Evolutionary conservation across 148 eudicot genomes (phyloP).

Genomic region (Chenopodium quinoa): DNA sequence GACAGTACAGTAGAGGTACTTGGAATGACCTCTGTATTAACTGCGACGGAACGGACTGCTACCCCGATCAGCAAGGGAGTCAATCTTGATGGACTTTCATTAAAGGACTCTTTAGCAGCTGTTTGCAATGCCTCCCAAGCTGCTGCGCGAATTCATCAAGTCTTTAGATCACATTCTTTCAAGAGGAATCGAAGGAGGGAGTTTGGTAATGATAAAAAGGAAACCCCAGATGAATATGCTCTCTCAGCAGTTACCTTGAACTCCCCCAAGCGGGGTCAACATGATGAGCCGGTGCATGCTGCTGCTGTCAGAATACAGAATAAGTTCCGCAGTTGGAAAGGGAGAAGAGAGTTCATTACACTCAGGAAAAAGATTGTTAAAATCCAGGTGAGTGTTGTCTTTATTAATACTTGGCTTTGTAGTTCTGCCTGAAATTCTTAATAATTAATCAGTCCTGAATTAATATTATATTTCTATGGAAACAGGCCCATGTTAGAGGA

Average conservation of each 20-base stretch:
- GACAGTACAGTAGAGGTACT: constrained; percentile 27
- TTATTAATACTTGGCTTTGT: neutral
- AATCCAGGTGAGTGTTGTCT: constrained; percentile 57
- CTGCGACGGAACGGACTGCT: constrained; percentile 49
- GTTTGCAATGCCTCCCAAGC: constrained; percentile 87
- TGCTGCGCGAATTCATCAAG: constrained; percentile 84
- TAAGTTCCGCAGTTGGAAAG: constrained; percentile 73
- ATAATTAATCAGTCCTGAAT: neutral
- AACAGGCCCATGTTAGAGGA: constrained; percentile 84
- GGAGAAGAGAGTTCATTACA: constrained; percentile 61
- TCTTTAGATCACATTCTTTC: constrained; percentile 77
- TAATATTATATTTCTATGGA: neutral
- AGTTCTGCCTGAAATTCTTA: neutral
- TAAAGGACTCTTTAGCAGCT: constrained; percentile 85
- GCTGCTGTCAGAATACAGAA: constrained; percentile 76
- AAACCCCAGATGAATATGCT: constrained; percentile 54
- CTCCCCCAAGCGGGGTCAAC: constrained; percentile 40
- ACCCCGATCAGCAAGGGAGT: constrained; percentile 51
- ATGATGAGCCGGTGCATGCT: constrained; percentile 52
- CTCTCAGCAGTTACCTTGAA: constrained; percentile 56
- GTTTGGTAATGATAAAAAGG: constrained; percentile 33
- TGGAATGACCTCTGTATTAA: constrained; percentile 31
- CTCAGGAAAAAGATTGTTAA: constrained; percentile 65
- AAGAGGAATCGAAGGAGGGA: constrained; percentile 60
- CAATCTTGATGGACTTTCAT: constrained; percentile 45